A percentile compares a stretch with the other conserved stretches of the same genome.
Conservation (phyloP, 163 green algal genomes). For the Scenedesmus sp. region DNA sequence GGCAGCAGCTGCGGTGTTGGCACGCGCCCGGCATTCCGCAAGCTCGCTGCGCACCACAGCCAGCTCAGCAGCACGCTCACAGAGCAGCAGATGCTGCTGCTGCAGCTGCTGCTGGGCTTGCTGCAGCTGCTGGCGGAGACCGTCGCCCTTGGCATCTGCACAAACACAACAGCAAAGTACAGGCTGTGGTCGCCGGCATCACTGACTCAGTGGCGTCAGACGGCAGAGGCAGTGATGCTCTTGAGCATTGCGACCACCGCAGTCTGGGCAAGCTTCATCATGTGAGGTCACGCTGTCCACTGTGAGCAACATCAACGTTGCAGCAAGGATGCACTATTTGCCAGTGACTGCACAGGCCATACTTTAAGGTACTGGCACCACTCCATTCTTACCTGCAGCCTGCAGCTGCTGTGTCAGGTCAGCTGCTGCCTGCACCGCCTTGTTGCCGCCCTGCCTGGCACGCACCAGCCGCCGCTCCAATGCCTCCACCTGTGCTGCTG, state of each 20-base stretch:
- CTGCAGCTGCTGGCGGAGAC: not conserved
- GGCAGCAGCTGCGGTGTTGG: not conserved
- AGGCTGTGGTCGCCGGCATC: not conserved
- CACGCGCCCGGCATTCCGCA: not conserved
- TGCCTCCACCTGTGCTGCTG: not conserved
- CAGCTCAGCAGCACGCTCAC: not conserved
- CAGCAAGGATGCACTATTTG: not conserved
- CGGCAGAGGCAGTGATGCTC: too few relatives aligned
- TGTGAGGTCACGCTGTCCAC: too few relatives aligned
- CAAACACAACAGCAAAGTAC: not conserved
- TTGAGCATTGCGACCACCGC: too few relatives aligned
- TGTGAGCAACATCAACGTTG: too few relatives aligned
- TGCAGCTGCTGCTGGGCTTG: not conserved
- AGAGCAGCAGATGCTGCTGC: constrained; percentile 1
- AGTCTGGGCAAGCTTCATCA: too few relatives aligned
- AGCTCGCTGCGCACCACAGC: constrained; percentile 14
- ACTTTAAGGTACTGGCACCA: too few relatives aligned
- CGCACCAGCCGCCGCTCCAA: constrained; percentile 18
- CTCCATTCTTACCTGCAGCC: not conserved
- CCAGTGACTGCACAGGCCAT: not conserved
- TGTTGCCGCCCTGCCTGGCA: constrained; percentile 5
- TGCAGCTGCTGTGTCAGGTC: constrained; percentile 2
- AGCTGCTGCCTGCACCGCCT: not conserved
- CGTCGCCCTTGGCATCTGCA: not conserved
- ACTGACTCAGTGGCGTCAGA: too few relatives aligned